These are phyloP conservation scores for Nannizziopsis arthrosporioides DNA, from an alignment of 2,329 filamentous ascomycete species.

Conservation along the genomic window DNA sequence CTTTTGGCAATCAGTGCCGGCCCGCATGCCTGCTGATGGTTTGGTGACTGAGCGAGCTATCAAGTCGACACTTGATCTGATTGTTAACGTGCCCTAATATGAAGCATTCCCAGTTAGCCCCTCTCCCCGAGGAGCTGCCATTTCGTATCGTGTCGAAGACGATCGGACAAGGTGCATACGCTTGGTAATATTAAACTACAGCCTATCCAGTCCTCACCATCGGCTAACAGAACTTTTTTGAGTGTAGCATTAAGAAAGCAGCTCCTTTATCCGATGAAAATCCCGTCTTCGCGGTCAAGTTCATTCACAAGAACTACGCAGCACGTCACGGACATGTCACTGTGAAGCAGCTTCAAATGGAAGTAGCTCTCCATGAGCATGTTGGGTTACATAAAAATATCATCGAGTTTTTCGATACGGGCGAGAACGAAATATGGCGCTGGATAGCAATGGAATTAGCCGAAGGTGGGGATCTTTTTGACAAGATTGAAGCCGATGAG, in stretches of 20 bases:
- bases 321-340: constrained; percentile 78
- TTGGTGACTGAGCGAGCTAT: not conserved
- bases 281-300: constrained; percentile 91
- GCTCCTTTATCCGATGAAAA: constrained; percentile 55
- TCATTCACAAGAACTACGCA: constrained; percentile 96
- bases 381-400: constrained; percentile 85
- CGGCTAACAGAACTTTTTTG: not conserved
- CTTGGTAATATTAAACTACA: constrained; percentile 53
- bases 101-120: constrained; percentile 75
- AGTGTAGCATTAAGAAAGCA: constrained; percentile 76
- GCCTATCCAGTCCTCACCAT: not conserved
- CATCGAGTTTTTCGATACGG: constrained; percentile 80
- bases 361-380: constrained; percentile 79
- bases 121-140: constrained; percentile 69
- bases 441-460: constrained; percentile 99
- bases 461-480: constrained; percentile 89
- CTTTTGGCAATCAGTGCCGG: no score
- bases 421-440: constrained; percentile 74
- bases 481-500: constrained; percentile 97
- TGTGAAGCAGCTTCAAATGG: constrained; percentile 79
- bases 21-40: no score
- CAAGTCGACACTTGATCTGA: not conserved
- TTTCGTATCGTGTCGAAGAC: constrained; percentile 94
- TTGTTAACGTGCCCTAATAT: constrained; percentile 25
- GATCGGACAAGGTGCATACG: constrained; percentile 92